Evolutionary conservation across 2,329 filamentous ascomycete species (phyloP).

Genomic region (Monilinia polystroma): DNA sequence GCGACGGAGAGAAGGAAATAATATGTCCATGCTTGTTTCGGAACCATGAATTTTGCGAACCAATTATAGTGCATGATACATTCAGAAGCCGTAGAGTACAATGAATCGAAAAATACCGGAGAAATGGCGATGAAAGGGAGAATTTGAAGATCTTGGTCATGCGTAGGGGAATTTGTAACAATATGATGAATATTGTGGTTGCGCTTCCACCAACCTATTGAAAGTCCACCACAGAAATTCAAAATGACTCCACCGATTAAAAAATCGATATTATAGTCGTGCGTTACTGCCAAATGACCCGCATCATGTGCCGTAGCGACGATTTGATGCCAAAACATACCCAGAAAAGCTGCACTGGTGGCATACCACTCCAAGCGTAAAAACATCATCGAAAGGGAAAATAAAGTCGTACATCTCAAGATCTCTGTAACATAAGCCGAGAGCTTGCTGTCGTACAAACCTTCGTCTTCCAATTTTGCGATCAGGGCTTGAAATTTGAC

Average conservation of each 20-base stretch:
- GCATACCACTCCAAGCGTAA: constrained; percentile 65
- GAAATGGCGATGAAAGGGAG: constrained; percentile 87
- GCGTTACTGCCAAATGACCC: constrained; percentile 96
- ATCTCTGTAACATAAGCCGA: constrained; percentile 73
- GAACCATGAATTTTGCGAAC: constrained; percentile 68
- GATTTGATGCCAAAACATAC: constrained; percentile 89
- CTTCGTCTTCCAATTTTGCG: constrained; percentile 48
- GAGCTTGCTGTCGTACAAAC: constrained; percentile 84
- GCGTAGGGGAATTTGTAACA: constrained; percentile 90
- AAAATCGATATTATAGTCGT: constrained; percentile 79
- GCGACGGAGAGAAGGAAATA: constrained; percentile 79
- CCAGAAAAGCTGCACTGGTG: constrained; percentile 71
- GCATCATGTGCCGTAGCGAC: constrained; percentile 94
- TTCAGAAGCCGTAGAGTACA: constrained; percentile 82
- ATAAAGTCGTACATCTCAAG: constrained; percentile 70
- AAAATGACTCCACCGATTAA: constrained; percentile 87
- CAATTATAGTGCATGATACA: constrained; percentile 75
- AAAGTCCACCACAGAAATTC: constrained; percentile 87
- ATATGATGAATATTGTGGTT: constrained; percentile 98
- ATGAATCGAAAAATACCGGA: constrained; percentile 70
- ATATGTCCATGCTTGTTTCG: constrained; percentile 78
- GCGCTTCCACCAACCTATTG: constrained; percentile 94
- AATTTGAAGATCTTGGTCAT: constrained; percentile 93
- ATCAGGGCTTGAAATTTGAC: constrained; percentile 13
- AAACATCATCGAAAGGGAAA: constrained; percentile 59